Conservation (phyloP, 2,329 filamentous ascomycete species). For the Fusarium sp. region DNA sequence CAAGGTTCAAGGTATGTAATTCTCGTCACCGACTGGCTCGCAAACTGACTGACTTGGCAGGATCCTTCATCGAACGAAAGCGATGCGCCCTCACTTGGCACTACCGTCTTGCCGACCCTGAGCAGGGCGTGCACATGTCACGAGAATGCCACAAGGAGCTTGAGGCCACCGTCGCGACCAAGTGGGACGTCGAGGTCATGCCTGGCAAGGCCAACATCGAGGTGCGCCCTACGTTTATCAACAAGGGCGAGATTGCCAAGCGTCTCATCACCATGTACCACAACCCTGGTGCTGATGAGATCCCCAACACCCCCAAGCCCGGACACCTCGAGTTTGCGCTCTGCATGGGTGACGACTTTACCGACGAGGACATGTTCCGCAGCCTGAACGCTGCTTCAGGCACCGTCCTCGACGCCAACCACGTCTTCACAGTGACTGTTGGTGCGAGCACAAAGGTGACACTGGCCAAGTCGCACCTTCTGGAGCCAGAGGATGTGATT, state of each 20-base stretch:
- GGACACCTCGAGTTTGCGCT: conserved; percentile 84
- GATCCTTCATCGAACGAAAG: conserved; percentile 94
- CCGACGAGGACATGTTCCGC: conserved; percentile 97
- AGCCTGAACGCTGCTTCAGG: conserved; percentile 73
- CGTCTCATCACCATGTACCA: conserved; percentile 82
- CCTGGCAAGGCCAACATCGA: conserved; percentile 96
- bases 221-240: conserved; percentile 95
- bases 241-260: conserved; percentile 96
- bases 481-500: conserved; percentile 90
- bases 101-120: conserved; percentile 90
- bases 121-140: conserved; percentile 84
- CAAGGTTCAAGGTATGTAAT: conserved; percentile 77
- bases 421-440: conserved; percentile 91
- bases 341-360: conserved; percentile 95
- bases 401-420: conserved; percentile 65
- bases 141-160: conserved; percentile 85
- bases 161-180: conserved; percentile 78
- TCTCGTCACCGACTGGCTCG: too few relatives aligned
- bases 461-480: conserved; percentile 87
- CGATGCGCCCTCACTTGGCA: conserved; percentile 97
- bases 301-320: conserved; percentile 54
- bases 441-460: conserved; percentile 94
- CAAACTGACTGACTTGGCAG: conserved; percentile 54
- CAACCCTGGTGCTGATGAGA: conserved; percentile 58
- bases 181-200: conserved; percentile 97